A percentile compares a stretch with the other conserved stretches of the same genome.
Evolutionary conservation across 805 yeast genomes (phyloP).

Genomic region (Scheffersomyces lignosus): DNA sequence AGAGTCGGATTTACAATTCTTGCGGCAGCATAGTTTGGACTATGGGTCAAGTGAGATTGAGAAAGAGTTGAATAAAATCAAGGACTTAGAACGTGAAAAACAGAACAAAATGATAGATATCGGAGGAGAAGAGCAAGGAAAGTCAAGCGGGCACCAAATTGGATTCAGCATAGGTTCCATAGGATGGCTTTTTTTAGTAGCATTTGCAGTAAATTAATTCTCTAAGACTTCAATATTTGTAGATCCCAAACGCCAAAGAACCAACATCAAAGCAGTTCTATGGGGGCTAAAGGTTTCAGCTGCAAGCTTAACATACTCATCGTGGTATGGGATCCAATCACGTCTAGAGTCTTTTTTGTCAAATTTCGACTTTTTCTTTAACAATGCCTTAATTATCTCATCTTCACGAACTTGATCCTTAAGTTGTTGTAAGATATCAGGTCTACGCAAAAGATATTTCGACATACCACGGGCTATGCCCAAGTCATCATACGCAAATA

Average conservation of each 20-base stretch:
- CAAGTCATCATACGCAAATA: constrained; percentile 76
- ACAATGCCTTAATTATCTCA: constrained; percentile 29
- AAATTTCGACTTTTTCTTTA: constrained; percentile 35
- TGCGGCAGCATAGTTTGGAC: constrained; percentile 27
- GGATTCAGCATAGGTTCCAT: background rate
- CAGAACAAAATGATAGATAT: constrained; percentile 19
- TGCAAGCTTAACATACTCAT: constrained; percentile 52
- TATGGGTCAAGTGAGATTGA: constrained; percentile 41
- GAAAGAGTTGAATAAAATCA: constrained; percentile 32
- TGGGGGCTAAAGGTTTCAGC: constrained; percentile 67
- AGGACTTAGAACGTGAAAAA: constrained; percentile 11
- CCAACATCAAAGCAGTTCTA: constrained; percentile 63
- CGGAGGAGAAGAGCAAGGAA: constrained; percentile 30
- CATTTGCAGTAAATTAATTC: constrained; percentile 3
- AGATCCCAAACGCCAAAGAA: constrained; percentile 71
- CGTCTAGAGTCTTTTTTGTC: constrained; percentile 41
- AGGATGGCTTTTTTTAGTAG: background rate
- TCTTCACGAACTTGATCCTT: constrained; percentile 37
- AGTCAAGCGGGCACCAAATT: background rate
- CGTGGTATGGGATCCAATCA: constrained; percentile 69
- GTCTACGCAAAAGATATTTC: constrained; percentile 56
- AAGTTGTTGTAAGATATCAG: constrained; percentile 46
- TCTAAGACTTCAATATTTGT: constrained; percentile 53
- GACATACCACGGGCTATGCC: constrained; percentile 85
- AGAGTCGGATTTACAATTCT: constrained; percentile 25